Percentiles rank a stretch among this genome's conserved stretches.
Conservation (phyloP, 106 monocot genomes). For the Dioscorea dumetorum region DNA sequence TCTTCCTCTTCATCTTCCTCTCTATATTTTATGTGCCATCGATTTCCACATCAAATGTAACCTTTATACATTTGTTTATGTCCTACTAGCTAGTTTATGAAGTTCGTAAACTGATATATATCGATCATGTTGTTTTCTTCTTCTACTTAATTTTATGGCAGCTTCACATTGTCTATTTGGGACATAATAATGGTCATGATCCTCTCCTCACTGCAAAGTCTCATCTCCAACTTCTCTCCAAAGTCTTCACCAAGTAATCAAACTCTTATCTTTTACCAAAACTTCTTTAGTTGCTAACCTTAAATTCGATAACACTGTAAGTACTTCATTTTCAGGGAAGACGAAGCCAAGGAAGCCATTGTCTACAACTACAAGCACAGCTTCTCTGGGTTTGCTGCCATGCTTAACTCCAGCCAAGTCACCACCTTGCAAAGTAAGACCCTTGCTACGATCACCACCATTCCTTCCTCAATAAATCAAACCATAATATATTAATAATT, state of each 20-base stretch:
- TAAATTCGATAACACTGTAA: background rate
- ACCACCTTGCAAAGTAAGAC: conserved; percentile 41
- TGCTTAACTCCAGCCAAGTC: conserved; percentile 67
- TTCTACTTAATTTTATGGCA: conserved; percentile 16
- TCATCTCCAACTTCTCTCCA: conserved; percentile 62
- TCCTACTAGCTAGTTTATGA: too few species aligned
- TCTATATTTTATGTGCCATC: conserved; percentile 15
- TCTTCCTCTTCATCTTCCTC: conserved; percentile 25
- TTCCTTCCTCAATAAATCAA: too few species aligned
- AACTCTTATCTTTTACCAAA: too few species aligned
- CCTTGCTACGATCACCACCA: too few species aligned
- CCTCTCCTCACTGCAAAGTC: conserved; percentile 41
- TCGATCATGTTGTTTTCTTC: conserved; percentile 8
- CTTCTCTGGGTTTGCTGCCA: conserved; percentile 84
- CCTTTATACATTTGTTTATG: background rate
- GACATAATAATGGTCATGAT: conserved; percentile 33
- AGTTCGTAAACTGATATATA: too few species aligned
- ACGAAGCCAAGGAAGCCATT: conserved; percentile 59
- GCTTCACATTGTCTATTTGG: conserved; percentile 84
- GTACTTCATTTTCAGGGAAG: conserved; percentile 26
- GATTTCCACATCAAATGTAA: conserved; percentile 30
- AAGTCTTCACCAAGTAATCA: conserved; percentile 49
- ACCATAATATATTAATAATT: background rate
- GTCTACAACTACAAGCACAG: conserved; percentile 67
- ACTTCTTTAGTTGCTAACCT: background rate